A percentile compares a stretch with the other conserved stretches of the same genome.
These are phyloP conservation scores for barley (Hordeum vulgare) DNA, from an alignment of 176 grass and related monocot genomes.

Conservation along the genomic window MorexV3_pseudomolecules_assembly NC_058522.1:168434293-168434792, in stretches of 20 bases:
- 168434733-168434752: neutral
- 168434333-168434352: neutral
- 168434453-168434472: neutral
- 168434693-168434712: neutral
- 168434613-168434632: conserved; percentile 18
- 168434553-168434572: neutral
- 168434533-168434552: neutral
- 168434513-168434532: neutral
- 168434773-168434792: neutral
- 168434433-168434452: neutral
- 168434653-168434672: neutral
- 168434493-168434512: neutral
- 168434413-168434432: neutral
- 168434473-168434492: neutral
- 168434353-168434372: neutral
- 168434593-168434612: neutral
- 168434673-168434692: neutral
- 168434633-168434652: neutral
- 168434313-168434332: neutral
- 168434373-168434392: neutral
- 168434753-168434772: neutral
- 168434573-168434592: neutral
- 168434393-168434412: neutral
- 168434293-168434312: neutral
- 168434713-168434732: neutral